Evolutionary conservation across 345 rosid species (phyloP), one percentile per base, ranked within the genome.

Genomic region (Eucalyptus regnans): DNA sequence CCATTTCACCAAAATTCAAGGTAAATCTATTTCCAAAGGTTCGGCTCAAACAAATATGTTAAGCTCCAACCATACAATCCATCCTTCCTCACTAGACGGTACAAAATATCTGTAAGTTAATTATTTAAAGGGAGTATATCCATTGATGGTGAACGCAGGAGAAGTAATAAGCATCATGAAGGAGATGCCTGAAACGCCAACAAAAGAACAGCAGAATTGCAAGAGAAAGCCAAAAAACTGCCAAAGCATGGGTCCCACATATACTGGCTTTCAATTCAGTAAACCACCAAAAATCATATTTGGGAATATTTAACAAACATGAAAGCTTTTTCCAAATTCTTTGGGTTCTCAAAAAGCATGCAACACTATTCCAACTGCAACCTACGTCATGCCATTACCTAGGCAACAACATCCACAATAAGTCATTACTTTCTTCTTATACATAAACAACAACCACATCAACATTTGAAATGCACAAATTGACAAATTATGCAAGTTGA

Each of bases 201-300:
- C 56, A 51, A 15, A 51, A 15, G 3, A 17, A 18, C 58, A 7
- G 58, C 10, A 54, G 1, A 8, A 54, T 54, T 3, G 22, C 58
- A 54, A 20, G 2, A 18, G 58, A 51, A 51, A 51, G 54, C 1
- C 54, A 0, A 51, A 0, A 51, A 0, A 54, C 4, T 20, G 58
- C 10, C 22, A 51, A 15, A 6, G 54, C 54, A 51, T 51, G 54
- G 20, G 20, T 51, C 54, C 54, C 20, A 0, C 54, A 51, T 51
- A 16, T 60, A 60, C 0, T 1, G 0, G n/a, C 66, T 1, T 60
- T 27, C 15, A 25, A 60, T 27, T 15, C 13, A 58, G 15, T 58
- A 50, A 25, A 58, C 5, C 66, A 25, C n/a, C 14, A 58, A 4
- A 23, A 25, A 60, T 60, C 2, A 25, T 3, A 25, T 60, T 60